phyloP scores from a whole-genome alignment of 2,329 filamentous ascomycete genomes.

The Emericellopsis atlantica region DNA sequence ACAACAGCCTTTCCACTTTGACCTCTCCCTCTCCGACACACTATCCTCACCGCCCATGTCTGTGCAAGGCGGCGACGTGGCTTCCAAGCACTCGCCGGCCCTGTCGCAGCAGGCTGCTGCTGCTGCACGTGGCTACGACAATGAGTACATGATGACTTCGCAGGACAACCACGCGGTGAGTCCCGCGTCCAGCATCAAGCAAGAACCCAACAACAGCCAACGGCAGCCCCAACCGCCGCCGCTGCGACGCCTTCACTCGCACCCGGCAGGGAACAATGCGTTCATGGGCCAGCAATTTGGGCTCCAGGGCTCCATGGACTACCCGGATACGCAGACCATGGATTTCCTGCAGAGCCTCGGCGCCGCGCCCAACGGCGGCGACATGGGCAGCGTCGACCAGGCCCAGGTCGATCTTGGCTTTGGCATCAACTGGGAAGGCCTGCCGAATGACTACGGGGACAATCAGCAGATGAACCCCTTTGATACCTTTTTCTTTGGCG shows the following conservation, averaged over 20 bases:
- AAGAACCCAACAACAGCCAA: slow-evolving; percentile 13
- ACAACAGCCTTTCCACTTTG: slow-evolving; percentile 17
- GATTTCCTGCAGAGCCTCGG: slow-evolving; percentile 39
- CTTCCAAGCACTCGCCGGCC: slow-evolving; percentile 26
- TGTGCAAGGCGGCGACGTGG: slow-evolving; percentile 14
- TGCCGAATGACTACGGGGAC: slow-evolving; percentile 50
- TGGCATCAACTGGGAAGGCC: slow-evolving; percentile 50
- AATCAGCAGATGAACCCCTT: slow-evolving; percentile 54
- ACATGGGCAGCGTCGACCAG: slow-evolving; percentile 21
- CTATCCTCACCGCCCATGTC: slow-evolving; percentile 27
- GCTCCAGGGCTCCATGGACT: slow-evolving; percentile 21
- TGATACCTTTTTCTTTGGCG: slow-evolving; percentile 62
- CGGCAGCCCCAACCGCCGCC: slow-evolving; percentile 4
- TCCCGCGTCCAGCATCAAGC: slow-evolving; percentile 1
- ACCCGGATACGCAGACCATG: slow-evolving; percentile 36
- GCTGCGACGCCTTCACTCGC: slow-evolving; percentile 19
- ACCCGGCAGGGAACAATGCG: slow-evolving; percentile 15
- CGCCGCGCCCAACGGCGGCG: slow-evolving; percentile 16
- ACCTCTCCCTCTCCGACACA: slow-evolving; percentile 23
- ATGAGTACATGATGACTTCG: slow-evolving; percentile 14
- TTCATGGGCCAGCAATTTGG: slow-evolving; percentile 20
- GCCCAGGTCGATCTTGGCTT: slow-evolving; percentile 51
- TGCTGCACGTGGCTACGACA: slow-evolving; percentile 17
- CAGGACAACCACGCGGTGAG: background rate
- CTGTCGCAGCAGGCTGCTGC: slow-evolving; percentile 14